Evolutionary conservation across 2,329 filamentous ascomycete genomes (phyloP), one percentile per base, ranked within the genome.

Genomic region (Trichoderma endophyticum): DNA sequence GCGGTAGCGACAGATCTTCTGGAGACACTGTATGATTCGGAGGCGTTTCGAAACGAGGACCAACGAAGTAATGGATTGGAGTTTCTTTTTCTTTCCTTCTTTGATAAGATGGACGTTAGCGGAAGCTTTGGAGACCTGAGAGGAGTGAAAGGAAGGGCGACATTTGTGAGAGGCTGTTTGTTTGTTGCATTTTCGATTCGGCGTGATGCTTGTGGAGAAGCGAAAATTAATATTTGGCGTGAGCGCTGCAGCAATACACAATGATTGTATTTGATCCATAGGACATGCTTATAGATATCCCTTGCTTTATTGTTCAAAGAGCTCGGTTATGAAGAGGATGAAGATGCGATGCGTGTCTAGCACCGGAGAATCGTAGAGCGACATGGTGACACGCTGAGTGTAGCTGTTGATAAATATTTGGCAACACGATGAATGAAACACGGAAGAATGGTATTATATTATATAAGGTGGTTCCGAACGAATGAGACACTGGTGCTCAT

Each of bases 251-350:
- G 48, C 32, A 12, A 70, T 61, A 36, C 28, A 8, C 12, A 54
- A 54, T 18, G n/a, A 36, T 4, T 39, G 21, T 30, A 14, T 62
- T n/a, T 70, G 43, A 26, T 51, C 11, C n/a, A 51, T 51, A 15
- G 5, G n/a, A 26, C 24, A 51, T 26, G 32, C n/a, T 69, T 54
- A 26, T 54, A 36, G 66, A 54, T 54, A 54, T 54, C 48, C 48
- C n/a, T 54, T 24, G 11, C 24, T 54, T 54, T 54, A 24, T 54
- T 1, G 48, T 24, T 24, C 11, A 54, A 1, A 14, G 48, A 54
- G 11, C 48, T 14, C 3, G 6, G 21, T 24, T 24, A 14, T 24
- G 6, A 0, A 54, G 48, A 51, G n/a, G 0, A 3, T 12, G 48
- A 54, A 24, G 21, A 24, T 24, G 43, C 2, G 43, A 48, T 48